Evolutionary conservation across 2,329 filamentous ascomycete species (phyloP), one percentile per base, ranked within the genome.

Genomic region (Nakataea oryzae): DNA sequence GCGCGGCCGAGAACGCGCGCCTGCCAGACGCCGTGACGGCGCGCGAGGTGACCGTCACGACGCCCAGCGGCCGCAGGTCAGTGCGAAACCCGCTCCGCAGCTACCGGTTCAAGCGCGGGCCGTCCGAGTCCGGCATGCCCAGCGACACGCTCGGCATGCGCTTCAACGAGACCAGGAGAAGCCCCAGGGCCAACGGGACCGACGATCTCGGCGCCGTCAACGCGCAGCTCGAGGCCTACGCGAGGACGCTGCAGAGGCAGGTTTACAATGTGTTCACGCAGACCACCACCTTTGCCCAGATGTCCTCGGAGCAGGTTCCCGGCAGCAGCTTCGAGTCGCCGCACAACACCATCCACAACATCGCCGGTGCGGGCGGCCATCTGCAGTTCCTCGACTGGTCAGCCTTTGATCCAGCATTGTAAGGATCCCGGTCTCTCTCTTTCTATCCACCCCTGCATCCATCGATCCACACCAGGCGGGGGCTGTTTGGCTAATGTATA

Each of bases 11-110:
- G 14, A 68, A 78, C 41, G 65, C 74, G 3, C 64, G 65, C n/a
- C 73, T 85, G 3, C 81, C 82, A 3, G 65, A 68, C 0, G 74
- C 75, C 12, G 69, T 65, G n/a, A 75, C 72, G 2, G 69, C 70
- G 2, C 67, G 69, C 29, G 65, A 65, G 13, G 50, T 71, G 56
- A 62, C 62, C 0, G 65, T 70, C 56, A 69, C 66, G 32, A 65
- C 66, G 17, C 69, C 70, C 2, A 54, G 61, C 1, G 71, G 71
- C 29, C 61, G 41, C 29, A 67, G 62, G 30, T 70, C 69, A 2
- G 64, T 77, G 6, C 65, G 67, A 21, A 86, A 86, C 67, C 83
- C 84, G 3, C 70, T 86, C 0, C 77, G 76, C 65, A 77, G 75
- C 62, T 86, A 79, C 70, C 71, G 66, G 2, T 85, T 82, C 70